Evolutionary conservation across 108 stramenopile species (phyloP).

Genomic region (Parmales sp.): DNA sequence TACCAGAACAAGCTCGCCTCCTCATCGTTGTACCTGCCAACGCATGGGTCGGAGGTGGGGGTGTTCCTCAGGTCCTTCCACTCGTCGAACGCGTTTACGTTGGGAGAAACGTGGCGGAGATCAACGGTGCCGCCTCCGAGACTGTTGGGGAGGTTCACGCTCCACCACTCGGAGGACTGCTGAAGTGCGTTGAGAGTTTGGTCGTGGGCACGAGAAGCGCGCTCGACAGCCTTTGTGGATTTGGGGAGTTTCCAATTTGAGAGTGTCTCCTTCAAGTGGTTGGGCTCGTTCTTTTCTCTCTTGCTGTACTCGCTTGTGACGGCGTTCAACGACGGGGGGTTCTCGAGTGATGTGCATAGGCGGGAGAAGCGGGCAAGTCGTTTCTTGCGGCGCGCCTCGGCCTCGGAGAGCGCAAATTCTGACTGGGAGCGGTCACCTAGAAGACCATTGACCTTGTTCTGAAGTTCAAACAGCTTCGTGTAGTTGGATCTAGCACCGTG

Average conservation of each 20-base stretch:
- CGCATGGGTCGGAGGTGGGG: background rate
- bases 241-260: background rate
- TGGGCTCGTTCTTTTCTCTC: background rate
- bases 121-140: background rate
- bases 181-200: background rate
- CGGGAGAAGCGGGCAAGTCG: background rate
- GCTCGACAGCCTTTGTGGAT: background rate
- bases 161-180: background rate
- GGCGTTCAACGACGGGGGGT: background rate
- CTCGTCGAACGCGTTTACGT: background rate
- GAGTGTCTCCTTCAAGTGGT: background rate
- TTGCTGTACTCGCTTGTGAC: background rate
- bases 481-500: background rate
- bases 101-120: too few relatives aligned
- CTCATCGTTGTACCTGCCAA: background rate
- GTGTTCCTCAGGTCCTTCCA: background rate
- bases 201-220: background rate
- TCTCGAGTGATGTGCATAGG: background rate
- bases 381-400: background rate
- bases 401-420: background rate
- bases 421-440: background rate
- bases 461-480: constrained; percentile 2
- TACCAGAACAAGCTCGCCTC: background rate
- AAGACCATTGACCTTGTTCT: background rate
- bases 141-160: background rate